Base-by-base conservation (phyloP, 805 yeast genomes). In the Ogataea pilisensis region DNA sequence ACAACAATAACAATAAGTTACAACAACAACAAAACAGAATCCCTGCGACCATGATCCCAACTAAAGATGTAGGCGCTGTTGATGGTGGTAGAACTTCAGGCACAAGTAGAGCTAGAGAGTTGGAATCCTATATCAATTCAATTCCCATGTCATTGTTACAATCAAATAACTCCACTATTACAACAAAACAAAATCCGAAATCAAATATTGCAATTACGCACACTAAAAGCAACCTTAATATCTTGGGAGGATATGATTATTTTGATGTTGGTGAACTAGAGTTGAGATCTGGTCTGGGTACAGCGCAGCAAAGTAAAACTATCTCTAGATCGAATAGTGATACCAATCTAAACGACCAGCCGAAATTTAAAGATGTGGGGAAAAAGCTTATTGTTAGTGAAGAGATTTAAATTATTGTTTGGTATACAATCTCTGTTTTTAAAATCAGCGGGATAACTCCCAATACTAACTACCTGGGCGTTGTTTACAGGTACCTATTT, bases 221-320 rank as follows among this genome's bases (percentile, higher is more conserved):
- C 11, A 43, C 34, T 3, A 34, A 37, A 13, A 43, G 47, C 35
- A 40, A 60, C 44, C 48, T 65, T 47, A 49, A 65, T 55, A 50
- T 73, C 61, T 57, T 77, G 39, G 82, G 82, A 25, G 82, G 82
- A 2, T 77, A 77, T 50, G 81, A 79, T 31, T 77, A 76, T 49
- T 77, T 77, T 46, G 82, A 77, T 54, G 74, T 76, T 60, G 78
- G 75, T 2, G 78, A 75, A 12, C 68, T 76, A 32, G 71, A 69
- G 33, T 63, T 69, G 20, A 66, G 78, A 50, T 74, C 80, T 1
- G 66, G 50, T 13, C 20, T 53, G 12, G 49, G 45, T 22, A 58
- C 66, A 4, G 54, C 50, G n/a, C 41, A 46, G 26, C 57, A 50
- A 25, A 56, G 64, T 35, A 51, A 55, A 28, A 39, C 48, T 2